Evolutionary conservation across 805 yeast genomes (phyloP).

Genomic region (Yarrowia porcina): DNA sequence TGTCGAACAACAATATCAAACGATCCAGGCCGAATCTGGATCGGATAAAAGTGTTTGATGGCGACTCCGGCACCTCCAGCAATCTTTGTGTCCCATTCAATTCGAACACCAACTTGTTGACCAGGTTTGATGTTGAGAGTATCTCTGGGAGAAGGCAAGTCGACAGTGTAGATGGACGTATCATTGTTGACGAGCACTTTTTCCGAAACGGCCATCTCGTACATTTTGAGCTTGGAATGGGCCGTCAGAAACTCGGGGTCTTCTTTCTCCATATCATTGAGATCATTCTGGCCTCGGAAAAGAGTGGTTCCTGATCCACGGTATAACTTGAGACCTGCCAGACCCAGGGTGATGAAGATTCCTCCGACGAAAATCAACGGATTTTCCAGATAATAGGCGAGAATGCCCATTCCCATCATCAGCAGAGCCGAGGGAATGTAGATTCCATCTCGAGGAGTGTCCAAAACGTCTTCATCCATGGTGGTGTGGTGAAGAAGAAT

Average conservation of each 20-base stretch:
- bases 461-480: conserved; percentile 17
- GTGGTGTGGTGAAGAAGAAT: neutral
- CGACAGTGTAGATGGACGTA: conserved; percentile 22
- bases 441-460: conserved; percentile 16
- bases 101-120: conserved; percentile 5
- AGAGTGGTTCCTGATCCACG: conserved; percentile 13
- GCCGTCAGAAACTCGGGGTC: neutral
- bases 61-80: conserved; percentile 21
- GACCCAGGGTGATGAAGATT: conserved; percentile 7
- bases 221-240: conserved; percentile 3
- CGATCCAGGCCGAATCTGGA: conserved; percentile 14
- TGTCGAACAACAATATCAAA: conserved; percentile 22
- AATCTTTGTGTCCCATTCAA: conserved; percentile 13
- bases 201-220: conserved; percentile 18
- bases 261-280: conserved; percentile 15
- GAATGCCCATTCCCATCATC: conserved; percentile 11
- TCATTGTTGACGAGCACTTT: conserved; percentile 4
- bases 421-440: conserved; percentile 25
- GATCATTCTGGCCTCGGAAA: conserved; percentile 21
- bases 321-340: conserved; percentile 16
- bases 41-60: conserved; percentile 23
- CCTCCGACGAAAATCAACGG: conserved; percentile 19
- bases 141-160: conserved; percentile 1
- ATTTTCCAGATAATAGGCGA: conserved; percentile 7
- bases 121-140: neutral